These are phyloP conservation scores for Leccinum disarticulatum DNA, from an alignment of 768 basidiomycete species.

Conservation along the genomic window DNA sequence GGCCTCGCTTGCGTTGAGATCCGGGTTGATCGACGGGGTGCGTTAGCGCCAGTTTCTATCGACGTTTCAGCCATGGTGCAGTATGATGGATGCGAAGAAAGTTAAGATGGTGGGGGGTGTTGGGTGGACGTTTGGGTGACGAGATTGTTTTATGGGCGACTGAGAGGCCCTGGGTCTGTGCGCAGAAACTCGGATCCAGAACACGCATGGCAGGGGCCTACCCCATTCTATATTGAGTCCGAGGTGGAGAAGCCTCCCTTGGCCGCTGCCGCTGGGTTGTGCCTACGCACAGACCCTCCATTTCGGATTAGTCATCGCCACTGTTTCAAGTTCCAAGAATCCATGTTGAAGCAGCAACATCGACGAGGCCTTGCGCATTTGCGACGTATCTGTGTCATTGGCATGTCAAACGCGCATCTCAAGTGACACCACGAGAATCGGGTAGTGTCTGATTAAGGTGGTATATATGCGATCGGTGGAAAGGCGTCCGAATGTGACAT, in stretches of 20 bases:
- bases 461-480: too few species aligned
- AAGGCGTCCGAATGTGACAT: too few species aligned
- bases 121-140: slow-evolving; percentile 6
- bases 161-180: slow-evolving; percentile 20
- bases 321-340: too few species aligned
- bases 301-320: background rate
- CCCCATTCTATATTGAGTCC: slow-evolving; percentile 21
- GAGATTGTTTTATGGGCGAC: slow-evolving; percentile 8
- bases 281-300: background rate
- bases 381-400: background rate
- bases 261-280: background rate
- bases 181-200: slow-evolving; percentile 20
- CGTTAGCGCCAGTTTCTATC: slow-evolving; percentile 21
- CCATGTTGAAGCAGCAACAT: background rate
- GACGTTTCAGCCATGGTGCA: slow-evolving; percentile 12
- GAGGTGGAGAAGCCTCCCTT: slow-evolving; percentile 2
- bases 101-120: background rate
- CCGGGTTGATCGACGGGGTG: slow-evolving; percentile 54
- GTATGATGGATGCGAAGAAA: background rate
- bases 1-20: slow-evolving; percentile 50
- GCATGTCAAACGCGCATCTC: background rate
- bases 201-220: slow-evolving; percentile 19
- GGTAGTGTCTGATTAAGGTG: too few species aligned
- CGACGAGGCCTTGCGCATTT: too few species aligned
- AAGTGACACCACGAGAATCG: too few species aligned